Conservation (phyloP, 2,329 filamentous ascomycete species). For the Ophiosphaerella narmari region DNA sequence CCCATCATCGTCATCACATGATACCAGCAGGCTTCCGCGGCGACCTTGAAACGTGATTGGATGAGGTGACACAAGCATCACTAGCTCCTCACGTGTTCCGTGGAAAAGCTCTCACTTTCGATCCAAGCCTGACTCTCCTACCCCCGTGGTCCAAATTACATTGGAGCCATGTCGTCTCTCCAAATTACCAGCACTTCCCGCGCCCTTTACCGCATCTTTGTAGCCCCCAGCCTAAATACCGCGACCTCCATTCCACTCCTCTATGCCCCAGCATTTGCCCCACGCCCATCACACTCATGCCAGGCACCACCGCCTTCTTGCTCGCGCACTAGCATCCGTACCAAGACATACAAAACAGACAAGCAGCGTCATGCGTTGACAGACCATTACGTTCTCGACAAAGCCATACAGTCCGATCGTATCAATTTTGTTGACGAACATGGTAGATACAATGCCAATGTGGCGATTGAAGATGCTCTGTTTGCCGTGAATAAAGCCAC, state of each 20-base stretch:
- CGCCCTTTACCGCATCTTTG: slow-evolving; percentile 52
- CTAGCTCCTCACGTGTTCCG: too few species aligned
- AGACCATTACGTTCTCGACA: slow-evolving; percentile 52
- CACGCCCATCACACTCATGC: slow-evolving; percentile 9
- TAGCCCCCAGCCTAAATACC: slow-evolving; percentile 40
- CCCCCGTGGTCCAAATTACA: neutral
- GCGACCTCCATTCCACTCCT: slow-evolving; percentile 21
- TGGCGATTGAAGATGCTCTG: slow-evolving; percentile 47
- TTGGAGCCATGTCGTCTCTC: slow-evolving; percentile 30
- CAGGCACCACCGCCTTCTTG: slow-evolving; percentile 7
- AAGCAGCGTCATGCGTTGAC: slow-evolving; percentile 45
- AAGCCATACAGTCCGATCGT: slow-evolving; percentile 52
- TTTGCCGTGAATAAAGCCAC: slow-evolving; percentile 53
- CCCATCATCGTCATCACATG: slow-evolving; percentile 28
- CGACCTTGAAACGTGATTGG: slow-evolving; percentile 11
- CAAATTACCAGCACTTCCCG: slow-evolving; percentile 43
- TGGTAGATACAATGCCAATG: slow-evolving; percentile 42
- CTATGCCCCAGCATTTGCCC: slow-evolving; percentile 23
- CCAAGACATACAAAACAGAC: slow-evolving; percentile 27
- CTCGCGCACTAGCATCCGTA: slow-evolving; percentile 19
- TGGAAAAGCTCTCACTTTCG: too few species aligned
- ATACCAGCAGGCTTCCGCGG: slow-evolving; percentile 12
- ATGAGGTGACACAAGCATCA: slow-evolving; percentile 3
- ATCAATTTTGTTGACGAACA: slow-evolving; percentile 52
- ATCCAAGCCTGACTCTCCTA: slow-evolving; percentile 1